Evolutionary conservation across 495 filamentous ascomycete species (phyloP).

Genomic region (Penicillium argentinense): DNA sequence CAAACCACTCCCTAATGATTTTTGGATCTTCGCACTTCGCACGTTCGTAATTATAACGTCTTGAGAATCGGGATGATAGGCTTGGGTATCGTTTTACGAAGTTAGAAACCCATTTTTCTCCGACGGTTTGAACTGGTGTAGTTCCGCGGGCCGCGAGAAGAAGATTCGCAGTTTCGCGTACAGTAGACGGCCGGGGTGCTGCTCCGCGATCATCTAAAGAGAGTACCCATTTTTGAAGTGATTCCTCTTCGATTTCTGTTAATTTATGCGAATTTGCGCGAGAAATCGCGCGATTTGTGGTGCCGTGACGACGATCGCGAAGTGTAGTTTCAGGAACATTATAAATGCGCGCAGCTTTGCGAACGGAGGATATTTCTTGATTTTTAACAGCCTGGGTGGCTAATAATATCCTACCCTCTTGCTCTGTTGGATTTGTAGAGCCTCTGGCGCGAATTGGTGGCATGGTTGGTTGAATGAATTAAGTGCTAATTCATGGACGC

Average conservation of each 20-base stretch:
- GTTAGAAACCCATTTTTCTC: too few species aligned
- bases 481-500: neutral
- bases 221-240: too few species aligned
- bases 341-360: neutral
- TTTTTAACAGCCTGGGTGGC: neutral
- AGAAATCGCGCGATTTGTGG: neutral
- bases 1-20: too few species aligned
- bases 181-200: neutral
- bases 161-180: neutral
- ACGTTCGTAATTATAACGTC: too few species aligned
- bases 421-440: neutral
- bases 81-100: too few species aligned
- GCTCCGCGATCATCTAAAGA: too few species aligned
- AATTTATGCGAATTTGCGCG: neutral
- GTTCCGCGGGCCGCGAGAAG: neutral
- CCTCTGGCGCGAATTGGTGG: neutral
- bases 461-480: neutral
- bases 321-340: neutral
- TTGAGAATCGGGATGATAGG: too few species aligned
- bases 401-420: neutral
- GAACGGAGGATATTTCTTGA: neutral
- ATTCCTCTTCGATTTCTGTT: neutral
- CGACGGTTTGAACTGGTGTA: neutral
- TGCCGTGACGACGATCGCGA: neutral
- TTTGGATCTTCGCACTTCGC: too few species aligned